Base-by-base conservation (phyloP, 768 basidiomycete species). In the Mycena rosella region DNA sequence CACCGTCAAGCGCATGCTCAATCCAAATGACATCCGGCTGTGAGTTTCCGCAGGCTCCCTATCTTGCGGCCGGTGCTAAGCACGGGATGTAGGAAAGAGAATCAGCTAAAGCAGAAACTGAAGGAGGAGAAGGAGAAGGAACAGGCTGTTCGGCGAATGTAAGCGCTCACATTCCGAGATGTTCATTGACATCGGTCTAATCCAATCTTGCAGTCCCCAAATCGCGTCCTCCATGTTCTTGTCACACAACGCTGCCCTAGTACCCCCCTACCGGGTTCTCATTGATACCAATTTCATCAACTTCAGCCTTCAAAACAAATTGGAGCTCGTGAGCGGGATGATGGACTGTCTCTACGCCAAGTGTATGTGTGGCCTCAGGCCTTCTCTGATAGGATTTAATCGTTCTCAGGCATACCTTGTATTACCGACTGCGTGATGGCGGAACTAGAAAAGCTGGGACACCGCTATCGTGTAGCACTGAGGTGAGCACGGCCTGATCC, bases 221-320 rank as follows among this genome's bases (percentile, higher is more conserved):
- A 85, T 92, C 47, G 90, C 96, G n/a, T 93, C 96, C 32, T 95
- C 96, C 22, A 84, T 98, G 72, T 98, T 98, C 85, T 85, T 99
- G 45, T 90, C 93, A 5, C 98, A 99, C 78, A 99, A 99, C 78
- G 91, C 93, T 24, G 92, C 98, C 22, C 92, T 99, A 52, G 96
- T 95, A 0, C 98, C 98, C 0, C 98, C 98, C 4, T 99, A 99
- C 77, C 90, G 97, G 22, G 95, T 99, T 29, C 88, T 99, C 42
- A 95, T 99, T 67, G 98, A 99, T 80, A 99, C 98, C 77, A 99
- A 99, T 78, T 99, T 99, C 73, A 99, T 99, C 86, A 99, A 99
- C 77, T 97, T 99, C 78, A 95, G 92, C 72, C 86, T 99, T 54
- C 98, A 99, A 82, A 99, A 99, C 80, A 98, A 98, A 79, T 82